Evolutionary conservation across 2,329 filamentous ascomycete species (phyloP).

Genomic region (Blastomyces parvus): DNA sequence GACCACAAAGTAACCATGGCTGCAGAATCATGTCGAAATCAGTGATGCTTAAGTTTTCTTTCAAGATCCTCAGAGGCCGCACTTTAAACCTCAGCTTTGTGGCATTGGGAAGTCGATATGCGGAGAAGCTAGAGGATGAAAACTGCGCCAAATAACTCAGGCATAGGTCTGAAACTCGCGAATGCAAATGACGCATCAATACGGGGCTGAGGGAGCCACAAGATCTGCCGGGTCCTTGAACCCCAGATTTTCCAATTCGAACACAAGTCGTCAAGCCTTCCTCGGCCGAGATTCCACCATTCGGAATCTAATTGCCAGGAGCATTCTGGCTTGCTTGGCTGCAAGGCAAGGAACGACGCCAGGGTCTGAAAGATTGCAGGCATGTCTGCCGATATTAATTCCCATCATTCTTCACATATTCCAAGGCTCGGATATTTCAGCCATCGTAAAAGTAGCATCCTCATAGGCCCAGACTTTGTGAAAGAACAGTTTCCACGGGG

Average conservation of each 20-base stretch:
- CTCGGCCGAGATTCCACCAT: background rate
- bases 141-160: background rate
- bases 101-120: background rate
- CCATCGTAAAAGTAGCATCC: background rate
- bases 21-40: background rate
- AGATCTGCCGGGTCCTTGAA: background rate
- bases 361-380: background rate
- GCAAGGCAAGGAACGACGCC: background rate
- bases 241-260: background rate
- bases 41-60: background rate
- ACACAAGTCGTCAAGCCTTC: background rate
- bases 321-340: background rate
- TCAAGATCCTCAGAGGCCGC: background rate
- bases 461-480: background rate
- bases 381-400: background rate
- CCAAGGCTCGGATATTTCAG: background rate
- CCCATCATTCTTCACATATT: background rate
- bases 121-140: background rate
- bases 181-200: background rate
- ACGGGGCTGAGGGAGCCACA: background rate
- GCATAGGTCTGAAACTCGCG: background rate
- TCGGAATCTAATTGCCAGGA: background rate
- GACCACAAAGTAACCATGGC: background rate
- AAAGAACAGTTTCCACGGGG: background rate
- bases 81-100: background rate